Evolutionary conservation across 2,329 filamentous ascomycete species (phyloP).

Genomic region (Saccharata proteae): DNA sequence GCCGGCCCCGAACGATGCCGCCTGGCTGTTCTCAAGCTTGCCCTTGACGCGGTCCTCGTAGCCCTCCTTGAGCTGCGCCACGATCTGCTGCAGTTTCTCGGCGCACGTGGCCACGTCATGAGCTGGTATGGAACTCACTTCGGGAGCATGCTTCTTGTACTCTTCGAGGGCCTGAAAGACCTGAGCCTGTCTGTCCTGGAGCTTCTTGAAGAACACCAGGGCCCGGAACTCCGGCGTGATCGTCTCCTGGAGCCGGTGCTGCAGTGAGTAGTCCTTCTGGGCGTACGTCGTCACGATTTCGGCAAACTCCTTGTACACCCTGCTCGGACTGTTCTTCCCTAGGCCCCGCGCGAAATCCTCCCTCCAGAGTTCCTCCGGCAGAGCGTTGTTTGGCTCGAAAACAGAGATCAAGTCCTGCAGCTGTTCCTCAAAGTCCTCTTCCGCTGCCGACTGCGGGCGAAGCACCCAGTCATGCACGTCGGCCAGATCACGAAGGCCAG

Average conservation of each 20-base stretch:
- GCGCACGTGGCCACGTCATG: conserved; percentile 21
- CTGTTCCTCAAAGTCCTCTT: conserved; percentile 19
- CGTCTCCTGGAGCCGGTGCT: conserved; percentile 16
- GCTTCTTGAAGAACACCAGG: conserved; percentile 24
- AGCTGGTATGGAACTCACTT: conserved; percentile 10
- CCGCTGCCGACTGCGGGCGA: conserved; percentile 16
- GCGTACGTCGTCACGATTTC: conserved; percentile 16
- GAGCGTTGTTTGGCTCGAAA: conserved; percentile 22
- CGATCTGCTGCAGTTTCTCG: conserved; percentile 16
- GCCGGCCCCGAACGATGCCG: conserved; percentile 15
- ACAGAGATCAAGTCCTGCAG: conserved; percentile 24
- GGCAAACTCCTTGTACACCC: conserved; percentile 20
- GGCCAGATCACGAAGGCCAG: conserved; percentile 11
- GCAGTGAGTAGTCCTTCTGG: conserved; percentile 16
- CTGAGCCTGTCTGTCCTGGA: conserved; percentile 18
- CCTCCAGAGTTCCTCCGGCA: conserved; percentile 22
- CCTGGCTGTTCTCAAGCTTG: conserved; percentile 14
- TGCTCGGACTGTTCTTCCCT: conserved; percentile 15
- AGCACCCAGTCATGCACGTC: conserved; percentile 19
- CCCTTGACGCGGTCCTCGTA: conserved; percentile 10
- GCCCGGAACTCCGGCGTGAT: conserved; percentile 21
- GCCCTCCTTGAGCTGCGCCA: conserved; percentile 18
- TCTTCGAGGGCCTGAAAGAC: conserved; percentile 20
- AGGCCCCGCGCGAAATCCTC: conserved; percentile 14
- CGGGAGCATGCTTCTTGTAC: conserved; percentile 18